Evolutionary conservation across 495 filamentous ascomycete genomes (phyloP), one percentile per base, ranked within the genome.

Genomic region (Talaromyces wortmannii): DNA sequence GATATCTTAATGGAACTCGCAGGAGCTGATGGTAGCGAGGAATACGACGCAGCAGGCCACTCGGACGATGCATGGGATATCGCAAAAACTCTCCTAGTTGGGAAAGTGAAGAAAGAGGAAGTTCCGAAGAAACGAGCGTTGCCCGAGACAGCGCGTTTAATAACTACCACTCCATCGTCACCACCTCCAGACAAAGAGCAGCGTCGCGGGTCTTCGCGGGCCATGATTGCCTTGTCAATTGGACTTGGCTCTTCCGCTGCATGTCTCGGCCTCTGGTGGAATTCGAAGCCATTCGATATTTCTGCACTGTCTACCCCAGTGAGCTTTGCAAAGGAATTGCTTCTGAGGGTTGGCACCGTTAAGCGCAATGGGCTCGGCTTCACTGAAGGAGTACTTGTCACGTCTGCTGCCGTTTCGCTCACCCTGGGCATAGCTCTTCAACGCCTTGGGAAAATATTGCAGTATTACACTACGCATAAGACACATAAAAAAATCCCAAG

Each of bases 31-130:
- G 79, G 77, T 4, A 82, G 74, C 1, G 69, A 67, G 6, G 71
- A 56, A 3, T 83, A 77, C 50, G 78, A 83, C 30, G 68, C 81
- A 50, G 74, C 74, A 5, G 80, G 78, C 0, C 82, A 83, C 48
- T 78, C 75, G 2, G 70, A 71, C 31, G 79, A 80, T 50, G 76
- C 77, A 32, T 57, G 51, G 17, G 66, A 65, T 46, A 64, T 64
- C 42, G 57, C 67, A 55, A 49, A 68, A 43, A 31, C 11, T 7
- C 47, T 49, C 23, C 47, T 29, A 13, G 47, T 49, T 31, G 47
- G 47, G 6, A 29, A 31, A 49, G n/a, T 49, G 47, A 49, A 15
- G 12, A 31, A 49, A 12, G 29, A 30, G 7, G 47, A 31, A 7
- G 23, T 29, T 23, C 23, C 23, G 23, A 23, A 23, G 29, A 49